Base-by-base conservation (phyloP, 331 rosid species). In the Arachis monticola region DNA sequence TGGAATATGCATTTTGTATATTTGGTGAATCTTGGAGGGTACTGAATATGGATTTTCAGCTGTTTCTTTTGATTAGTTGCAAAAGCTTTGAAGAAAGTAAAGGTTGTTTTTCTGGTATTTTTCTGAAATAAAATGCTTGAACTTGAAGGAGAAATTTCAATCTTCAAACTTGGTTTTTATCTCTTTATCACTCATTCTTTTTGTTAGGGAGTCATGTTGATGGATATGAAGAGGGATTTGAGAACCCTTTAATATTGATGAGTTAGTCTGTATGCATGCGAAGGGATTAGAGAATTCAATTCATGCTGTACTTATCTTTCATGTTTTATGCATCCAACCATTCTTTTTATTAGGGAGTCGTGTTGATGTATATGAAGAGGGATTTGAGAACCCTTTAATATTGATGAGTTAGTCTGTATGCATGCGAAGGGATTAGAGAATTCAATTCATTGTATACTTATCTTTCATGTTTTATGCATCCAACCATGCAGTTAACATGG, bases 41-140 rank as follows among this genome's bases (percentile, higher is more conserved):
- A 40, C 64, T 60, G 10, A 72, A 71, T 71, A 45, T 14, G 60
- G 4, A 40, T n/a, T 64, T 44, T 42, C 56, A 41, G 35, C 9
- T 41, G 62, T 62, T 72, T 64, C 30, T 64, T 74, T 52, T 17
- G 3, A 17, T 63, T 10, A 63, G 44, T 51, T 74, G 42, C 9
- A 17, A 41, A 17, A 41, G 12, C 53, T 74, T 35, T 13, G 8
- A 50, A 14, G 13, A 6, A 52, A 38, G 13, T 8, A 61, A 31
- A 10, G 8, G 27, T n/a, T 62, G 41, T 27, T 62, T 71, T 55
- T 52, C 45, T 46, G 50, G 38, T 51, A 50, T 69, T 69, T 53
- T 13, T 38, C 70, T 69, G 51, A 41, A 70, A 38, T 63, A 38
- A 42, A 55, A 38, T 40, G 13, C 59, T 41, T 5, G 48, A 53